Base-by-base conservation (phyloP, 805 yeast species). In the Metschnikowia vanudenii region DNA sequence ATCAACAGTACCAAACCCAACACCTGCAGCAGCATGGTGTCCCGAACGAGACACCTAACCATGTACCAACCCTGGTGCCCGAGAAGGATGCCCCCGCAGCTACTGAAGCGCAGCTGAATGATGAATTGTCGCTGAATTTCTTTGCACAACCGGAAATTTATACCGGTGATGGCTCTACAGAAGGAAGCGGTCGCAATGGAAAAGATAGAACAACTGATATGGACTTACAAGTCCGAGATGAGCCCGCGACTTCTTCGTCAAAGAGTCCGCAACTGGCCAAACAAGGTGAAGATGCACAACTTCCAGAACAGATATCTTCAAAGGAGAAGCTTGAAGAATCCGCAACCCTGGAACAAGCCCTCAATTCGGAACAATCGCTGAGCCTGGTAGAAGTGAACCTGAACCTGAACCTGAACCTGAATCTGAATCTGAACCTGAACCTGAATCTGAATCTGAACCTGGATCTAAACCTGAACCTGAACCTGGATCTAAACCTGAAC, bases 51-150 rank as follows among this genome's bases (percentile, higher is more conserved):
- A n/a, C 13, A 22, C 4, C 37, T 19, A 18, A 5, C 32, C 32
- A 10, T 12, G 11, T 13, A 12, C n/a, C 37, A 10, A n/a, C 6
- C 5, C 37, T 18, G 37, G 26, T 9, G 10, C 12, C 13, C 28
- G 37, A 35, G 12, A 17, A 22, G 8, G 24, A 22, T 22, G 24
- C 24, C 24, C 24, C 4, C 19, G 2, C 37, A 35, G 22, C 32
- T 29, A 13, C 24, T 22, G 24, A 8, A 5, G 26, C 30, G 4
- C 26, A 17, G 9, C 45, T 22, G 31, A 13, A 18, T 26, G 40
- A 29, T 28, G 45, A 36, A 13, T 29, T 37, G 31, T 42, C 45
- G 20, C 45, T n/a, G 37, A 42, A 42, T 13, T 42, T 42, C 31
- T 32, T 16, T n/a, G 19, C 19, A 7, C 17, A 16, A 11, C 19